These are phyloP conservation scores for Collybiopsis confluens DNA, from an alignment of 768 basidiomycete genomes.

Conservation along the genomic window DNA sequence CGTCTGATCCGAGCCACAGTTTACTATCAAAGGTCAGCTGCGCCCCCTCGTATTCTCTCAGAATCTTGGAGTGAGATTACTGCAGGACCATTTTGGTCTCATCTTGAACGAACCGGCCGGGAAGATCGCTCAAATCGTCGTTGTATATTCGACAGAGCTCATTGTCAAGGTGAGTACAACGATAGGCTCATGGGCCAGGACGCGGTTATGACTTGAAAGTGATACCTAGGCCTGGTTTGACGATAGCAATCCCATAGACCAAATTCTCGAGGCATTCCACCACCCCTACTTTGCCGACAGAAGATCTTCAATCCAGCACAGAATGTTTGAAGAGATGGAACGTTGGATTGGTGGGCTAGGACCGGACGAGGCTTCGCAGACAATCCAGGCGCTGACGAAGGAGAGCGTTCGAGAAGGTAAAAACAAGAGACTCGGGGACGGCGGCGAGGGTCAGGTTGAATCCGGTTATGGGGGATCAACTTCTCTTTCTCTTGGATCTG, in stretches of 20 bases:
- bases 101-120: constrained; percentile 75
- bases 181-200: too few species aligned
- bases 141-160: constrained; percentile 54
- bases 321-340: constrained; percentile 56
- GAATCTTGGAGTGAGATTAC: too few species aligned
- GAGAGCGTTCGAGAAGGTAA: constrained; percentile 50
- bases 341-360: constrained; percentile 49
- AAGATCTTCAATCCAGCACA: constrained; percentile 48
- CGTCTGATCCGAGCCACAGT: constrained; percentile 73
- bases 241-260: constrained; percentile 37
- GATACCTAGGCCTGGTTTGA: constrained; percentile 54
- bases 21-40: constrained; percentile 70
- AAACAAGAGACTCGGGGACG: constrained; percentile 54
- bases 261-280: constrained; percentile 64
- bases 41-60: too few species aligned
- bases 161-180: constrained; percentile 52
- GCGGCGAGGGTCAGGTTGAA: constrained; percentile 33
- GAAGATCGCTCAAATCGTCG: constrained; percentile 65
- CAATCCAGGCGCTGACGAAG: constrained; percentile 51
- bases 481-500: too few species aligned
- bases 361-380: constrained; percentile 36
- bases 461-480: constrained; percentile 34
- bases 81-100: constrained; percentile 71
- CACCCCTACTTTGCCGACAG: constrained; percentile 63
- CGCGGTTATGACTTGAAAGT: too few species aligned